phyloP scores from a whole-genome alignment of 441 rosid genomes.

The Populus hybrid region DNA sequence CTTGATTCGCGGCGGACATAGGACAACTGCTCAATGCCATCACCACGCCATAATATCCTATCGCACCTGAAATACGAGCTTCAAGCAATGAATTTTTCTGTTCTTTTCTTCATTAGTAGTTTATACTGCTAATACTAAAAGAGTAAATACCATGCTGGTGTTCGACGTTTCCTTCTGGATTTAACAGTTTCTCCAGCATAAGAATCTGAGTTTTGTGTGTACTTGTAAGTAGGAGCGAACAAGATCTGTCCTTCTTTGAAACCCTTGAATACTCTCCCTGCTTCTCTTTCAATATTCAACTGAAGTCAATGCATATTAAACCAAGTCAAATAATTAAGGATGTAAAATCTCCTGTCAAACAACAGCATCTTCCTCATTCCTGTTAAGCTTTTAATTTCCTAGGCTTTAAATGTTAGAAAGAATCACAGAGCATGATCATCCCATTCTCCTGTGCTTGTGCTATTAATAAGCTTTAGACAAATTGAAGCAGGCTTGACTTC shows the following conservation, averaged over 20 bases:
- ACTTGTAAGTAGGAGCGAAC: conserved; percentile 91
- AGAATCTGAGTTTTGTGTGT: conserved; percentile 74
- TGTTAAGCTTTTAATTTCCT: neutral
- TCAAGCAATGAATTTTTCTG: neutral
- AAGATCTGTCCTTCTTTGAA: conserved; percentile 67
- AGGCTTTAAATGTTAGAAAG: neutral
- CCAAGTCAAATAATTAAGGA: neutral
- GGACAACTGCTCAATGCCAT: conserved; percentile 68
- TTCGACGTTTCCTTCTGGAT: conserved; percentile 88
- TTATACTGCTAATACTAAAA: neutral
- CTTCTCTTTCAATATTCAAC: conserved; percentile 79
- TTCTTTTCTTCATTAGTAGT: neutral
- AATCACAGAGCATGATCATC: neutral
- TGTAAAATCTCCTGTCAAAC: neutral
- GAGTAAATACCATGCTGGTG: conserved; percentile 80
- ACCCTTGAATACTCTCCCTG: conserved; percentile 75
- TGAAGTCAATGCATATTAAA: conserved; percentile 23
- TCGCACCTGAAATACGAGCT: conserved; percentile 63
- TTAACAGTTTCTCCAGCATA: conserved; percentile 83
- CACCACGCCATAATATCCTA: conserved; percentile 80
- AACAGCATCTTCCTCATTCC: neutral
- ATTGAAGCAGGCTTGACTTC: neutral
- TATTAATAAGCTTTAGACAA: neutral
- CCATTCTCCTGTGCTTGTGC: neutral
- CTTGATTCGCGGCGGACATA: conserved; percentile 78